Conservation (phyloP, 2,329 filamentous ascomycete genomes). For the Penicillium sp. region DNA sequence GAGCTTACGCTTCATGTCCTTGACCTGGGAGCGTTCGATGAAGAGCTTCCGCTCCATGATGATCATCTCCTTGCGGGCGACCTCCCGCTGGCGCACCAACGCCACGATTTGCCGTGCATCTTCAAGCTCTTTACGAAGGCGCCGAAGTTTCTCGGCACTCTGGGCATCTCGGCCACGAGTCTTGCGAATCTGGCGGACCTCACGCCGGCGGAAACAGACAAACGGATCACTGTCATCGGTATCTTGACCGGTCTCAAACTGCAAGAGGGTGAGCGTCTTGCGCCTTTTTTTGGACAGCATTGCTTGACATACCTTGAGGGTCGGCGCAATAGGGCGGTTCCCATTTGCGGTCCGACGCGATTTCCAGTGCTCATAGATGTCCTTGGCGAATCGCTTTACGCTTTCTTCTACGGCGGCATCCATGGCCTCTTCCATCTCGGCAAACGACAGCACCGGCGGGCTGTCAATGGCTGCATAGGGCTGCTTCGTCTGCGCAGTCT, state of each 20-base stretch:
- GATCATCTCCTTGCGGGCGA: constrained; percentile 71
- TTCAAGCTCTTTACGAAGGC: constrained; percentile 83
- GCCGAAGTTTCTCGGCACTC: constrained; percentile 89
- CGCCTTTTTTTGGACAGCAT: background rate
- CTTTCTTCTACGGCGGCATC: constrained; percentile 54
- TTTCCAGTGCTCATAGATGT: constrained; percentile 89
- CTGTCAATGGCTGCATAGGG: constrained; percentile 89
- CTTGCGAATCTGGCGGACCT: constrained; percentile 90
- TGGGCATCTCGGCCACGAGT: constrained; percentile 90
- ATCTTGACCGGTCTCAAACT: constrained; percentile 87
- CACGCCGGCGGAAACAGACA: constrained; percentile 93
- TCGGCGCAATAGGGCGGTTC: constrained; percentile 70
- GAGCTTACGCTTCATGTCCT: constrained; percentile 81
- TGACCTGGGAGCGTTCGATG: constrained; percentile 73
- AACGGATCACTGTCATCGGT: constrained; percentile 95
- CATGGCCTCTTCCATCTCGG: constrained; percentile 68
- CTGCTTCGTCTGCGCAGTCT: constrained; percentile 74
- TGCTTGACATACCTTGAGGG: constrained; percentile 57
- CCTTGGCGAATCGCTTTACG: constrained; percentile 61
- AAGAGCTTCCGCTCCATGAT: constrained; percentile 73
- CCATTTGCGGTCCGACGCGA: constrained; percentile 59
- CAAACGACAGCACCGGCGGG: constrained; percentile 69
- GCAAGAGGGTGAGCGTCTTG: constrained; percentile 18
- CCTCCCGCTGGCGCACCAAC: constrained; percentile 73
- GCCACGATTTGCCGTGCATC: constrained; percentile 76